Evolutionary conservation across 108 stramenopile genomes (phyloP), one percentile per base, ranked within the genome.

Genomic region (Nitzschia inconspicua): DNA sequence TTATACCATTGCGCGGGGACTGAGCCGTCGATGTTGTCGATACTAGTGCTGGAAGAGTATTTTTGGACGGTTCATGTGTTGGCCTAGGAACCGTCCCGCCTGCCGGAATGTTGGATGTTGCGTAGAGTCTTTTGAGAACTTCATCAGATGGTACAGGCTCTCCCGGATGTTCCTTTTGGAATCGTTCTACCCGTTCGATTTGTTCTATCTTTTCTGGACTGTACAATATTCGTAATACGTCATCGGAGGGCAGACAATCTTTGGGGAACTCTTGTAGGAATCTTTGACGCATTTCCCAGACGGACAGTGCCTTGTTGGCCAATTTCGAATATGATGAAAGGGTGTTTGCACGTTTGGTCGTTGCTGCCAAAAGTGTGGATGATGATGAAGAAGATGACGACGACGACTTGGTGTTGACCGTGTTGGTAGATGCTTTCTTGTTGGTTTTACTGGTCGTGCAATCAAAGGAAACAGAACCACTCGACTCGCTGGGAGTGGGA

Each of bases 221-320:
- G 22, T 56, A 56, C 14, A 56, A 23, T 56, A 40, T 35, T 1
- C 55, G 55, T 2, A 56, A 37, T 40, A 56, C 40, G 19, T 13
- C 37, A 56, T 56, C 55, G 1, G 55, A 56, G 1, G 55, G 55
- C 13, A 56, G 22, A 3, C 37, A 39, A 3, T 56, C 55, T 1
- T 22, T 22, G 13, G 55, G 55, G 32, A 56, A 56, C 24, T 56
- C 55, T 40, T 39, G 55, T 37, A 40, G 55, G 24, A 56, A 56
- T 37, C 36, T n/a, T 24, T 56, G 55, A 1, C 55, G 32, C 55
- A 56, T 56, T 56, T 56, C 55, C 55, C 55, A 56, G n/a, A n/a
- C n/a, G n/a, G n/a, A n/a, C n/a, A n/a, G n/a, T n/a, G n/a, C n/a
- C n/a, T n/a, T n/a, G n/a, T n/a, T n/a, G n/a, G n/a, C n/a, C n/a